These are phyloP conservation scores for Gracilaria domingensis DNA, from an alignment of 23 red algal species.

Conservation along the genomic window DNA sequence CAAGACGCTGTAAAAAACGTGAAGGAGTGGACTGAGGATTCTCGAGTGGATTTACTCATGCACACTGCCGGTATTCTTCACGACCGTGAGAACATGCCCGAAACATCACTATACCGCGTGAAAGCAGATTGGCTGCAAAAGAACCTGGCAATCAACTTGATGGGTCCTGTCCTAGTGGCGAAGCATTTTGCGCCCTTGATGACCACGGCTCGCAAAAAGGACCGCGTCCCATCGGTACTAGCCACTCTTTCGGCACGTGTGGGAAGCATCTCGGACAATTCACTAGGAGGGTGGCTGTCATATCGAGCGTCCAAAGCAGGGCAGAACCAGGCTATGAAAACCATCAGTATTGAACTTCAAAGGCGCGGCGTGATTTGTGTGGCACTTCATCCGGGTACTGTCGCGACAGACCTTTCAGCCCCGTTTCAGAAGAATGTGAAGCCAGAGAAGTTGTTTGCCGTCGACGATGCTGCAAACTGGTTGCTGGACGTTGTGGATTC, in stretches of 20 bases:
- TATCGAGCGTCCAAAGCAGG: slow-evolving; percentile 80
- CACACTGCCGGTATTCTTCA: slow-evolving; percentile 54
- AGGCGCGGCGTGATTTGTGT: slow-evolving; percentile 66
- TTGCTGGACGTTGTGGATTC: slow-evolving; percentile 84
- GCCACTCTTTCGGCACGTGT: slow-evolving; percentile 79
- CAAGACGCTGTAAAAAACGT: slow-evolving; percentile 52
- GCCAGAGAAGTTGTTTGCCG: slow-evolving; percentile 62
- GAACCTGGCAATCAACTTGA: slow-evolving; percentile 72
- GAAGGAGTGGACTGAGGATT: slow-evolving; percentile 34
- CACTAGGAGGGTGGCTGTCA: slow-evolving; percentile 80
- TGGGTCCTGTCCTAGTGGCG: slow-evolving; percentile 79
- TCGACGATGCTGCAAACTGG: slow-evolving; percentile 64
- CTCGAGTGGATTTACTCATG: slow-evolving; percentile 59
- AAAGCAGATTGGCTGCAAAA: slow-evolving; percentile 44
- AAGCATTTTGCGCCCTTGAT: slow-evolving; percentile 82
- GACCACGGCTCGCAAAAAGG: slow-evolving; percentile 51
- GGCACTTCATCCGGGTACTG: slow-evolving; percentile 80
- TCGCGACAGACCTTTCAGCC: slow-evolving; percentile 77
- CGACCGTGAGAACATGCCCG: slow-evolving; percentile 65
- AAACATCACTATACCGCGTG: slow-evolving; percentile 64
- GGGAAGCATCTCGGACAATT: slow-evolving; percentile 73
- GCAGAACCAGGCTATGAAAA: slow-evolving; percentile 82
- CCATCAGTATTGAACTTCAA: slow-evolving; percentile 68
- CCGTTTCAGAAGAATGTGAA: slow-evolving; percentile 75
- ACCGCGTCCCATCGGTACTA: slow-evolving; percentile 66